Evolutionary conservation across 495 filamentous ascomycete species (phyloP), one percentile per base, ranked within the genome.

Genomic region (Penicillium canescens): DNA sequence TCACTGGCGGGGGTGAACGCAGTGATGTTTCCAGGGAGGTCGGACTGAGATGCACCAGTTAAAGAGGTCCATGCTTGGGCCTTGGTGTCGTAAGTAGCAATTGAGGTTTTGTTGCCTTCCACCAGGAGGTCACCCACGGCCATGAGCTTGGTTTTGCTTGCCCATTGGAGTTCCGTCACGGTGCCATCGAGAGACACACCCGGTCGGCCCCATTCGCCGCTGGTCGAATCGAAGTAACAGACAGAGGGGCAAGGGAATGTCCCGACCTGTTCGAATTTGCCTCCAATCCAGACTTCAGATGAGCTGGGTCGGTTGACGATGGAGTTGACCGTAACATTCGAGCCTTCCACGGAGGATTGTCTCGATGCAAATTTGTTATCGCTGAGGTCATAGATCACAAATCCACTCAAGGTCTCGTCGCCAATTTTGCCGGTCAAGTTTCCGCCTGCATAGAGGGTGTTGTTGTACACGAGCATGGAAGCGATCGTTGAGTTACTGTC

Each of bases 361-460:
- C 66, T 69, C 6, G 76, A 62, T 52, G 74, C 70, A 54, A 86
- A 88, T 3, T 78, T 74, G 20, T 78, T 79, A 38, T 71, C 79
- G 3, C 74, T 71, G 36, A 99, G 78, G 61, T 96, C 85, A 67
- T 92, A 98, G 0, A 84, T 74, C 37, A 96, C 70, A 35, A 98
- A 70, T n/a, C 92, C 94, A 55, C 79, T 83, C 46, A 96, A 72
- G 40, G 58, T 62, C 16, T 71, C 77, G n/a, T 79, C 78, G 46
- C 83, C 80, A 33, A 89, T 76, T 1, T 70, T 84, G 54, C 91
- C 94, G 21, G 84, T 83, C 16, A 99, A 68, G 16, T 79, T 80
- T 4, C 94, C 94, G 54, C 92, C 94, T 40, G 90, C 89, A 66
- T 84, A 99, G 3, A 98, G 77, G 24, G 79, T 82, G 55, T 87